These are phyloP conservation scores for Fraxinus dipetala DNA, from an alignment of 305 asterid genomes.

Conservation along the genomic window DNA sequence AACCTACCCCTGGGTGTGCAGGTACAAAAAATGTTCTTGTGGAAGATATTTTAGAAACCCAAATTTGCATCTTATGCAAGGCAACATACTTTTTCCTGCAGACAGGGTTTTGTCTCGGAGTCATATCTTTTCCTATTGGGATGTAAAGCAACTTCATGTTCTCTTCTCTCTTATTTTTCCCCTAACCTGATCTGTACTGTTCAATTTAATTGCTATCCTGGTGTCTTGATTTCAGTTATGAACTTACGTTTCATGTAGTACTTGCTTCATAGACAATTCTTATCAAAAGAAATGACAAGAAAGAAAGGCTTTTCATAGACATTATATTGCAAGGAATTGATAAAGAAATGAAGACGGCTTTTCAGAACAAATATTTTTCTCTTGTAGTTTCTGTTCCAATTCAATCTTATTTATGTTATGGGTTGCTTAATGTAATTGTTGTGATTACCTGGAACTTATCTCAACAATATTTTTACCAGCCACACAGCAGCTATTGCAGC, in stretches of 20 bases:
- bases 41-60: neutral
- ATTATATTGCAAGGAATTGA: neutral
- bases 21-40: neutral
- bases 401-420: neutral
- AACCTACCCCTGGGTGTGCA: neutral
- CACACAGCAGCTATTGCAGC: conserved; percentile 99
- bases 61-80: neutral
- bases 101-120: neutral
- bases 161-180: neutral
- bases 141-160: neutral
- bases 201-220: neutral
- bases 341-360: neutral
- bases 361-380: neutral
- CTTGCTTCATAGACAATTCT: neutral
- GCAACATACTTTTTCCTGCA: neutral
- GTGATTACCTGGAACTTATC: conserved; percentile 15
- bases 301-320: neutral
- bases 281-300: neutral
- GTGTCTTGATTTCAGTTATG: neutral
- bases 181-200: neutral
- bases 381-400: neutral
- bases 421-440: neutral
- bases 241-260: neutral
- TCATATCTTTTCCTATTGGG: neutral
- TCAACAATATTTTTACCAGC: conserved; percentile 41